A percentile compares a stretch with the other conserved stretches of the same genome.
phyloP scores from a whole-genome alignment of 169 alveolate genomes.

The Plasmodium blacklocki region DNA sequence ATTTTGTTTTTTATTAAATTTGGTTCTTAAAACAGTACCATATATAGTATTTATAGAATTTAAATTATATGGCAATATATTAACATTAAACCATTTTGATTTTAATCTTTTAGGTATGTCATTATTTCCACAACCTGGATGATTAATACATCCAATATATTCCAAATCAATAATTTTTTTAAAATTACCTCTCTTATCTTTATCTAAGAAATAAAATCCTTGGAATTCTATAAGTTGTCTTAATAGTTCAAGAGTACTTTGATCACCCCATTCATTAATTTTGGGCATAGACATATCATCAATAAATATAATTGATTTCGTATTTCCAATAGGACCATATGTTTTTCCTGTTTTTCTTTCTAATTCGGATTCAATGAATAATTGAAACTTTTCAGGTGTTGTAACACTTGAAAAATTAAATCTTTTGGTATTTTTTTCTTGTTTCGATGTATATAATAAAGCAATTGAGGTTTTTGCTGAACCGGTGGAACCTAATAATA shows the following conservation, averaged over 20 bases:
- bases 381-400: conserved; percentile 94
- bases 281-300: conserved; percentile 97
- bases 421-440: conserved; percentile 91
- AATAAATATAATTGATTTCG: conserved; percentile 93
- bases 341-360: conserved; percentile 95
- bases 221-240: conserved; percentile 94
- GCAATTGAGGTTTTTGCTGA: conserved; percentile 97
- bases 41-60: conserved; percentile 96
- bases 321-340: conserved; percentile 94
- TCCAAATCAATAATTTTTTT: conserved; percentile 91
- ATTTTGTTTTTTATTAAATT: conserved; percentile 91
- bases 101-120: conserved; percentile 97
- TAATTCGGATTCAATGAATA: conserved; percentile 95
- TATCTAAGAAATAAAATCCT: conserved; percentile 95
- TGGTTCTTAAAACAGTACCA: conserved; percentile 93
- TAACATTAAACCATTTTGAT: conserved; percentile 94
- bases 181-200: conserved; percentile 96
- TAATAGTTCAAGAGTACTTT: conserved; percentile 94
- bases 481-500: conserved; percentile 96
- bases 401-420: conserved; percentile 96
- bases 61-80: conserved; percentile 95
- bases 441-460: conserved; percentile 91
- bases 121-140: conserved; percentile 98
- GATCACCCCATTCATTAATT: conserved; percentile 98
- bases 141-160: conserved; percentile 96